Percentiles rank a stretch among this genome's conserved stretches.
Conservation (phyloP, 2,329 filamentous ascomycete species). For the Reticulascus tulasneorum region DNA sequence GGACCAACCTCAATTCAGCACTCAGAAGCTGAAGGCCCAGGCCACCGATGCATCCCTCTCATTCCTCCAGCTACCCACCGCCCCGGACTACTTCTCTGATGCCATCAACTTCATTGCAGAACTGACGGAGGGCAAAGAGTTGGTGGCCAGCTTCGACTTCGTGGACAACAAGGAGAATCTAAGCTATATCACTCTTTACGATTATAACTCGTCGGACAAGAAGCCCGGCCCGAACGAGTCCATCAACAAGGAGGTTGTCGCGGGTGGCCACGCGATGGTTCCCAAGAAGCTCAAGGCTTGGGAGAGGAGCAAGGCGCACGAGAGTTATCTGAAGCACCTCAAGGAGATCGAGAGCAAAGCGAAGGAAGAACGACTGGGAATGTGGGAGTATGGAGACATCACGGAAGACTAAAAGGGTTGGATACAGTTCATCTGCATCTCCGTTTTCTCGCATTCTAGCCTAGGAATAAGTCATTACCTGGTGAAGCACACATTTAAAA, state of each 20-base stretch:
- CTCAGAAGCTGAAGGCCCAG: constrained; percentile 80
- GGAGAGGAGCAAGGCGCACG: constrained; percentile 71
- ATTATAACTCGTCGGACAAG: constrained; percentile 60
- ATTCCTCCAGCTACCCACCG: constrained; percentile 81
- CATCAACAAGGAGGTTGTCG: constrained; percentile 83
- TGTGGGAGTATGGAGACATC: constrained; percentile 98
- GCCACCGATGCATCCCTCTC: constrained; percentile 83
- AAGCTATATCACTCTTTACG: constrained; percentile 83
- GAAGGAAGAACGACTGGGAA: constrained; percentile 75
- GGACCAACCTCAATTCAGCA: constrained; percentile 71
- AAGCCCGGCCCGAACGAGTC: constrained; percentile 64
- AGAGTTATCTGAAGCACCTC: constrained; percentile 67
- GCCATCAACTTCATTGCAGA: constrained; percentile 72
- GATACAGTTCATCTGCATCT: neutral
- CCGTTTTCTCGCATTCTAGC: constrained; percentile 1
- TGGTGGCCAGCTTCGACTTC: constrained; percentile 89
- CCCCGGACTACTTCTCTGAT: constrained; percentile 78
- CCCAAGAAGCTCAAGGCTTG: constrained; percentile 87
- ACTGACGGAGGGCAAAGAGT: constrained; percentile 67
- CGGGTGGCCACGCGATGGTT: constrained; percentile 84
- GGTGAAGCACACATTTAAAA: too few species aligned
- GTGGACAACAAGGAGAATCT: constrained; percentile 74
- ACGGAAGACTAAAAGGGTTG: constrained; percentile 67
- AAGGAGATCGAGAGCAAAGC: constrained; percentile 72
- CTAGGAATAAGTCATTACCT: neutral